Percentiles rank a stretch among this genome's conserved stretches.
phyloP scores from a whole-genome alignment of 2,329 filamentous ascomycete species.

The Neofusicoccum sp. region DNA sequence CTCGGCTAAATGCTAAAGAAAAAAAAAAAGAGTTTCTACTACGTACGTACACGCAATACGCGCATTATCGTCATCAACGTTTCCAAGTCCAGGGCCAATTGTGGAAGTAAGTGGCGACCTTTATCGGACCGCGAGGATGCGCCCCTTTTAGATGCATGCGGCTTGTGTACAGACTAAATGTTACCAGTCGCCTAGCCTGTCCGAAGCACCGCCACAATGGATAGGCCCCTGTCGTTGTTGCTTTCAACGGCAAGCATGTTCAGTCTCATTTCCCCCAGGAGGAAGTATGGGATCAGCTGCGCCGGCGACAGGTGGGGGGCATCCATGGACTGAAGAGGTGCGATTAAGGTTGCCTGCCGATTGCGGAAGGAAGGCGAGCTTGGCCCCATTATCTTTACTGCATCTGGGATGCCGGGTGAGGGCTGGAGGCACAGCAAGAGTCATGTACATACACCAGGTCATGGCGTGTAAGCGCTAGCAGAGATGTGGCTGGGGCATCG shows the following conservation, averaged over 20 bases:
- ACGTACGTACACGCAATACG: too few relatives aligned
- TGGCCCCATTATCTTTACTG: slow-evolving; percentile 3
- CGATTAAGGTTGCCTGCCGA: slow-evolving; percentile 11
- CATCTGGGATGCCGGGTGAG: neutral
- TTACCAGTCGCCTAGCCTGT: neutral
- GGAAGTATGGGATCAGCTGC: neutral
- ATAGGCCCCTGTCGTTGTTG: neutral
- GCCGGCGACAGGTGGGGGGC: neutral
- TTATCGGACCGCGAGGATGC: too few relatives aligned
- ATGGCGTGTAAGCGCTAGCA: slow-evolving; percentile 3
- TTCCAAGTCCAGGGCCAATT: too few relatives aligned
- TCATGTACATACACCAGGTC: neutral
- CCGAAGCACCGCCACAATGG: neutral
- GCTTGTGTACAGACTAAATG: neutral
- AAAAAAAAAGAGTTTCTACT: too few relatives aligned
- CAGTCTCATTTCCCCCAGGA: neutral
- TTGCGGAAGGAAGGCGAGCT: slow-evolving; percentile 13
- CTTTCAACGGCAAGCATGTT: neutral
- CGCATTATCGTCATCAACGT: too few relatives aligned
- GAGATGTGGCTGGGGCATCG: neutral
- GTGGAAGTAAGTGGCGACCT: neutral
- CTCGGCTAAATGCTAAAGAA: too few relatives aligned
- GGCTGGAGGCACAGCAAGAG: neutral
- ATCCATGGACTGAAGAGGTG: neutral
- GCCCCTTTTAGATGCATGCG: slow-evolving; percentile 12